These are phyloP conservation scores for Solanum chmielewskii DNA, from an alignment of 257 asterid species.

Conservation along the genomic window DNA sequence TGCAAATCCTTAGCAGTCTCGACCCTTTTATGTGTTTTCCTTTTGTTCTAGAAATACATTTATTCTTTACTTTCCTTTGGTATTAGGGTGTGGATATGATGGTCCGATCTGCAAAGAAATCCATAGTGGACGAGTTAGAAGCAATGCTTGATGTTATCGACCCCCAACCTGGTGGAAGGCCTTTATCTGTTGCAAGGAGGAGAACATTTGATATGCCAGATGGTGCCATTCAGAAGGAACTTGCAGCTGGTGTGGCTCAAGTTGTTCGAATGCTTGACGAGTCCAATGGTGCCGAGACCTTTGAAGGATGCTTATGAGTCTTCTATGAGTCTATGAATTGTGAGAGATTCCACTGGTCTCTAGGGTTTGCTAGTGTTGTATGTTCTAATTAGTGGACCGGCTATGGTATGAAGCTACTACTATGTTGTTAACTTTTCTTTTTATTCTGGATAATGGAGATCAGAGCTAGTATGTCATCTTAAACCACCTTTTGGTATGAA, in stretches of 20 bases:
- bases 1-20: background rate
- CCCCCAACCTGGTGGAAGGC: conserved; percentile 62
- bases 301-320: conserved; percentile 33
- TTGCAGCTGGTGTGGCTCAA: conserved; percentile 88
- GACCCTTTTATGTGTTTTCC: background rate
- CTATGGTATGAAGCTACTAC: background rate
- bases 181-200: conserved; percentile 42
- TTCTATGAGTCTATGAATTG: conserved; percentile 6
- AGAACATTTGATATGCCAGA: conserved; percentile 95
- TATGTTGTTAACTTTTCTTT: background rate
- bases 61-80: background rate
- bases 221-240: conserved; percentile 48
- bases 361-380: background rate
- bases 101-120: conserved; percentile 65
- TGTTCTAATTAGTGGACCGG: background rate
- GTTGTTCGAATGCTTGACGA: conserved; percentile 81
- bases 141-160: conserved; percentile 94
- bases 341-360: background rate
- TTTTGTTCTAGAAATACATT: background rate
- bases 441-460: background rate
- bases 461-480: background rate
- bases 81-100: conserved; percentile 71
- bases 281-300: conserved; percentile 31
- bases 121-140: conserved; percentile 83
- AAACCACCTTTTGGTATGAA: background rate